These are phyloP conservation scores for Aciculosporium take DNA, from an alignment of 2,329 filamentous ascomycete genomes.

Conservation along the genomic window DNA sequence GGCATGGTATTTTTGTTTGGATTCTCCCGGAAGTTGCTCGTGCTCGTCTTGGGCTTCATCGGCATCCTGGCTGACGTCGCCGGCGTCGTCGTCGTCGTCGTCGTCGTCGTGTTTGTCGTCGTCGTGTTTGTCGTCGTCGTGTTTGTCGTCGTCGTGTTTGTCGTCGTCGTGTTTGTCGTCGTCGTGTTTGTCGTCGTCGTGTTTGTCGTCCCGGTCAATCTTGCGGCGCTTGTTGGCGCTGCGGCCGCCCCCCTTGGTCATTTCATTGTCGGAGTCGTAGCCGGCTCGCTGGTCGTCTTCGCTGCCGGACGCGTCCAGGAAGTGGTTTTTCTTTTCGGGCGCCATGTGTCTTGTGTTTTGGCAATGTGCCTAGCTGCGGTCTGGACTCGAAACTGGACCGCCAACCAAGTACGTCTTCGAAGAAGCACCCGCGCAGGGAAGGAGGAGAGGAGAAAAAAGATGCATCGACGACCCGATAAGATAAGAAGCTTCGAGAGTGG, in stretches of 20 bases:
- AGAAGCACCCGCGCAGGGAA: too few relatives aligned
- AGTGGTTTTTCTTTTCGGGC: conserved; percentile 57
- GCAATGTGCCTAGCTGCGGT: neutral
- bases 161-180: conserved; percentile 20
- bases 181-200: conserved; percentile 23
- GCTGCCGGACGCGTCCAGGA: conserved; percentile 46
- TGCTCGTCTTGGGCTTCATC: conserved; percentile 12
- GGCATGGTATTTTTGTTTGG: neutral
- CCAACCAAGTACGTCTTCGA: neutral
- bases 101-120: conserved; percentile 22
- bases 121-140: conserved; percentile 24
- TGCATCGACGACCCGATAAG: conserved; percentile 2
- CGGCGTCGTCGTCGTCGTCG: conserved; percentile 22
- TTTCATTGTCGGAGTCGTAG: conserved; percentile 56
- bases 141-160: conserved; percentile 12
- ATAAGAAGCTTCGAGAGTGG: neutral
- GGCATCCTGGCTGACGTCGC: conserved; percentile 20
- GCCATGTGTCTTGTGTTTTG: conserved; percentile 41
- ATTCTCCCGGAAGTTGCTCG: too few relatives aligned
- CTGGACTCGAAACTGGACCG: neutral
- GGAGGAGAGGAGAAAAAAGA: conserved; percentile 1
- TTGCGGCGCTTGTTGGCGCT: conserved; percentile 55
- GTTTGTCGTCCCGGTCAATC: conserved; percentile 24
- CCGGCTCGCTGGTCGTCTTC: conserved; percentile 42
- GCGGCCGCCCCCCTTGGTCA: conserved; percentile 52